These are phyloP conservation scores for Triticum dicoccoides DNA, from an alignment of 176 grass and related monocot genomes.

Conservation along the genomic window DNA sequence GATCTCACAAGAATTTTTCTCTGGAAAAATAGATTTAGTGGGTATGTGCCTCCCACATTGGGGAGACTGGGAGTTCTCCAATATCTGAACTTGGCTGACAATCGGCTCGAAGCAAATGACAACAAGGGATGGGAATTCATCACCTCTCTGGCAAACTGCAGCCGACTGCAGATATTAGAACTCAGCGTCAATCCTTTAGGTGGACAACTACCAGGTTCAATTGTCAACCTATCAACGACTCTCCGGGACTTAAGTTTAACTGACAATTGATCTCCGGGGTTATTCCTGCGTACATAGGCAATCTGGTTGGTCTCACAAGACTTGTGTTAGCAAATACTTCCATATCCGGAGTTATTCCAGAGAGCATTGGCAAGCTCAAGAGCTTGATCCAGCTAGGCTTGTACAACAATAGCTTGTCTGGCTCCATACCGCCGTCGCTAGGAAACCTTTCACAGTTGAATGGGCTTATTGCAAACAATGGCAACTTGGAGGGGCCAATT, in stretches of 20 bases:
- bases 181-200: neutral
- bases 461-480: neutral
- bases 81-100: neutral
- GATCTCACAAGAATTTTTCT: neutral
- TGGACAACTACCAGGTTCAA: neutral
- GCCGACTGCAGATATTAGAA: neutral
- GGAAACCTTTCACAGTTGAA: neutral
- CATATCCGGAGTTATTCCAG: neutral
- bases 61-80: too few species aligned
- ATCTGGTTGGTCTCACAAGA: neutral
- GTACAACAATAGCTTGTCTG: neutral
- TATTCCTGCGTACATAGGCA: neutral
- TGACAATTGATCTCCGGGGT: neutral
- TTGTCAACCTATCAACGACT: neutral
- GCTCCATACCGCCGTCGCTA: neutral
- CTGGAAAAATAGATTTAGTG: neutral
- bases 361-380: neutral
- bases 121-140: slow-evolving; percentile 28
- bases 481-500: neutral
- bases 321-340: neutral
- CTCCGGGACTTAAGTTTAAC: neutral
- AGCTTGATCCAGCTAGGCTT: neutral
- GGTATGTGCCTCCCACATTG: neutral
- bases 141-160: slow-evolving; percentile 4
- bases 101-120: neutral